These are phyloP conservation scores for Saturnispora gosingensis DNA, from an alignment of 805 yeast genomes.

Conservation along the genomic window DNA sequence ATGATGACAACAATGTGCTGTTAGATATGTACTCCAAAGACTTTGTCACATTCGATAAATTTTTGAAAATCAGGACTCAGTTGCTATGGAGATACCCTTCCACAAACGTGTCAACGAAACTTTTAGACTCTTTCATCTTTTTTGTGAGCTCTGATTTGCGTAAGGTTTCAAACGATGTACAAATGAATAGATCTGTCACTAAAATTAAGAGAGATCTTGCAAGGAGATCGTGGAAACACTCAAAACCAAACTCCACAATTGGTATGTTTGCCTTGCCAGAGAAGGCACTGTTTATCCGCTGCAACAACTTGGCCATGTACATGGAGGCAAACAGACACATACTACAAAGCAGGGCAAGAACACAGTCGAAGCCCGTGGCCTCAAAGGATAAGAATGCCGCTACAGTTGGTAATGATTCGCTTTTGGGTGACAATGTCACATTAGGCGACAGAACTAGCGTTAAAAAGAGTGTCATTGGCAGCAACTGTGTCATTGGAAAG, in stretches of 20 bases:
- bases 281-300: slow-evolving; percentile 61
- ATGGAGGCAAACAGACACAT: slow-evolving; percentile 83
- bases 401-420: slow-evolving; percentile 78
- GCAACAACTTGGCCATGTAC: slow-evolving; percentile 70
- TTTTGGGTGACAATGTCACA: slow-evolving; percentile 57
- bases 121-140: slow-evolving; percentile 66
- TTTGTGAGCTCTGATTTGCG: slow-evolving; percentile 47
- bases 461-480: slow-evolving; percentile 76
- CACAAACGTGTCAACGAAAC: slow-evolving; percentile 63
- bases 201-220: slow-evolving; percentile 80
- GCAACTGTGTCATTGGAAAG: slow-evolving; percentile 67
- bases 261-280: slow-evolving; percentile 65
- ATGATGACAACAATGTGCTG: slow-evolving; percentile 37
- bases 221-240: slow-evolving; percentile 86
- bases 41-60: slow-evolving; percentile 61
- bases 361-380: neutral
- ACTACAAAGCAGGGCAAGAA: slow-evolving; percentile 34
- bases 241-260: slow-evolving; percentile 46
- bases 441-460: slow-evolving; percentile 80
- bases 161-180: slow-evolving; percentile 13
- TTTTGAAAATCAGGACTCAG: slow-evolving; percentile 71
- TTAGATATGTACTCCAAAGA: slow-evolving; percentile 67
- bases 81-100: slow-evolving; percentile 85
- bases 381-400: slow-evolving; percentile 44
- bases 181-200: slow-evolving; percentile 40